Conservation (phyloP, 2,329 filamentous ascomycete genomes). For the Curvularia lunata region DNA sequence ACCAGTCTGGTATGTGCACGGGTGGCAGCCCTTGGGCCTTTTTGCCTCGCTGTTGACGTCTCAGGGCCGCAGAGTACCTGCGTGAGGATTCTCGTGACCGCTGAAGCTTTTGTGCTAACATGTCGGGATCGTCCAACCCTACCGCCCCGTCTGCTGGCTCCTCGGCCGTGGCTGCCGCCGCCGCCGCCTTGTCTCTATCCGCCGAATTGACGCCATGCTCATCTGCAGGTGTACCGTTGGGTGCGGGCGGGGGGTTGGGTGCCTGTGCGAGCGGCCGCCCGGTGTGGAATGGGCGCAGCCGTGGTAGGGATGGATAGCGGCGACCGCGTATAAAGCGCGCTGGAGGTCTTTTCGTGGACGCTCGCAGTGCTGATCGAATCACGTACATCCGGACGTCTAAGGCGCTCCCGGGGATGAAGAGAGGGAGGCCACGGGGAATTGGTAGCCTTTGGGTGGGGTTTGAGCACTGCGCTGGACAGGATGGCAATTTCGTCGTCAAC, state of each 20-base stretch:
- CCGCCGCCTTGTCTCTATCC: constrained; percentile 24
- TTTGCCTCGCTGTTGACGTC: constrained; percentile 43
- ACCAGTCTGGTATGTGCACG: constrained; percentile 62
- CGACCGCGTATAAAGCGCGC: constrained; percentile 47
- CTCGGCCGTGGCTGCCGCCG: constrained; percentile 22
- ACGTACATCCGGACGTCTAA: constrained; percentile 50
- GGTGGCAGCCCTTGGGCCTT: constrained; percentile 46
- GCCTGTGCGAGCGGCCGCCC: constrained; percentile 37
- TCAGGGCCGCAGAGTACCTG: constrained; percentile 44
- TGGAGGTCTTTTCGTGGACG: constrained; percentile 47
- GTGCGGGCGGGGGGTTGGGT: constrained; percentile 36
- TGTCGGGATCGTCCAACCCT: constrained; percentile 41
- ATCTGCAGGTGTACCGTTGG: constrained; percentile 38
- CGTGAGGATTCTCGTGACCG: constrained; percentile 44
- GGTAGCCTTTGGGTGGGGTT: constrained; percentile 19
- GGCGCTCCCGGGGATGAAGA: constrained; percentile 24
- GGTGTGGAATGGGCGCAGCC: constrained; percentile 44
- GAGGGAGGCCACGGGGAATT: constrained; percentile 23
- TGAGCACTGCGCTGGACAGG: constrained; percentile 28
- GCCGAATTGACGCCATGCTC: constrained; percentile 31
- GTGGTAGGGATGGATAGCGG: constrained; percentile 40
- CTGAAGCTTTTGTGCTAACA: constrained; percentile 46
- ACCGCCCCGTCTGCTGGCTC: constrained; percentile 31
- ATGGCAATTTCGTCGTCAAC: constrained; percentile 24
- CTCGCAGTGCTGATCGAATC: constrained; percentile 51